Percentiles rank a stretch among this genome's conserved stretches.
Conservation (phyloP, 768 basidiomycete species). For the Sarcomyxa edulis region DNA sequence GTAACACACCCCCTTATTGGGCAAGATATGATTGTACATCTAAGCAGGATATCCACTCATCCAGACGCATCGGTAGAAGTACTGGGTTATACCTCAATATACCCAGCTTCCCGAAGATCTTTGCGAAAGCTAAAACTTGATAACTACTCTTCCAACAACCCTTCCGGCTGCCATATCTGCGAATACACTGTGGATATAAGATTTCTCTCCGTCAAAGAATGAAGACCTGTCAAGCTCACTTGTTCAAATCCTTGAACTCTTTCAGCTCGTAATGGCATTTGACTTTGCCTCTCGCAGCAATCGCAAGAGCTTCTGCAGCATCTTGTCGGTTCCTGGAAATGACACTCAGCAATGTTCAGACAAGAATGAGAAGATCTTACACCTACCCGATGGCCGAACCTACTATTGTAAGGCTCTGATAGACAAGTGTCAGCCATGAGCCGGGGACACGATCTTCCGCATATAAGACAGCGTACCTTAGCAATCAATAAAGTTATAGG, state of each 20-base stretch:
- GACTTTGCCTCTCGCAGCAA: slow-evolving; percentile 67
- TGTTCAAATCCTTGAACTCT: slow-evolving; percentile 43
- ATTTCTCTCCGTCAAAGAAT: neutral
- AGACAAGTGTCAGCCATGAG: too few relatives aligned
- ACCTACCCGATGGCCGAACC: slow-evolving; percentile 35
- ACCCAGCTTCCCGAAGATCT: too few relatives aligned
- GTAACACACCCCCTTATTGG: too few relatives aligned
- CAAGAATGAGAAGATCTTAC: slow-evolving; percentile 5
- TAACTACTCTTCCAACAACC: slow-evolving; percentile 25
- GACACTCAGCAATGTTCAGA: neutral
- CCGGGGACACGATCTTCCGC: too few relatives aligned
- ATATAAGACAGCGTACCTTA: too few relatives aligned
- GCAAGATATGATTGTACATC: too few relatives aligned
- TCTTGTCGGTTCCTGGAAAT: slow-evolving; percentile 83
- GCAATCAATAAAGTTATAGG: slow-evolving; percentile 37
- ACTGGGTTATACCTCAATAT: too few relatives aligned
- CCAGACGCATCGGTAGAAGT: too few relatives aligned
- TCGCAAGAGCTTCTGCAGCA: slow-evolving; percentile 67
- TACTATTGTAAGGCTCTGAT: slow-evolving; percentile 38
- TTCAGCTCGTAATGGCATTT: slow-evolving; percentile 46
- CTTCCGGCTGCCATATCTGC: slow-evolving; percentile 23
- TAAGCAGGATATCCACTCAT: too few relatives aligned
- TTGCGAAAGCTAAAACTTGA: slow-evolving; percentile 23
- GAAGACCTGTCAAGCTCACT: slow-evolving; percentile 31
- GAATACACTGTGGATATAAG: slow-evolving; percentile 15